Evolutionary conservation across 2,329 filamentous ascomycete genomes (phyloP).

Genomic region (Corynespora cassiicola): DNA sequence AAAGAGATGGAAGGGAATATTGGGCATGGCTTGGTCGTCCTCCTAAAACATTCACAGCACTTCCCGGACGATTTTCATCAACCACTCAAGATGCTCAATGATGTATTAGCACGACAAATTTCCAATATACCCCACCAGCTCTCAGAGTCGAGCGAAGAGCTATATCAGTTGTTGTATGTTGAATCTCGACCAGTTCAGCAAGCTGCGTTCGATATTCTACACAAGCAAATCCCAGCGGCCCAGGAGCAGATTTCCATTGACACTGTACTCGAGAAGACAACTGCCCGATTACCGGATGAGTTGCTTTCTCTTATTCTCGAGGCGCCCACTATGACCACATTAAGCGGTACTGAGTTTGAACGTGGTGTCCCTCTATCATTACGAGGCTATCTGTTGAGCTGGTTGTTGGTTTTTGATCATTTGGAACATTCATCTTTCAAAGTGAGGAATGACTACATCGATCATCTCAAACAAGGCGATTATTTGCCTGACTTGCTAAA

Average conservation of each 20-base stretch:
- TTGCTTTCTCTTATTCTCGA: conserved; percentile 83
- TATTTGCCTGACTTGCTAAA: conserved; percentile 74
- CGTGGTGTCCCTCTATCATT: conserved; percentile 71
- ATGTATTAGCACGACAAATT: conserved; percentile 73
- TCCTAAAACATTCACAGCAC: conserved; percentile 65
- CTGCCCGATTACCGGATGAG: conserved; percentile 80
- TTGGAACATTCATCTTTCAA: conserved; percentile 81
- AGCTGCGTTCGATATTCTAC: conserved; percentile 80
- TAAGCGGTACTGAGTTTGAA: conserved; percentile 70
- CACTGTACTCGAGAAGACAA: conserved; percentile 72
- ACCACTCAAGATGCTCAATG: conserved; percentile 77
- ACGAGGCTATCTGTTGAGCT: conserved; percentile 83
- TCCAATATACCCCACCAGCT: conserved; percentile 67
- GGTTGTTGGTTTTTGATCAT: conserved; percentile 89
- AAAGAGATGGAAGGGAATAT: conserved; percentile 64
- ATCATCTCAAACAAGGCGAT: conserved; percentile 77
- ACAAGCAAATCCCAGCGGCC: conserved; percentile 75
- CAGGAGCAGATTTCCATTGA: conserved; percentile 88
- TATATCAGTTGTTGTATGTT: conserved; percentile 79
- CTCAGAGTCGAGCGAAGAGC: conserved; percentile 68
- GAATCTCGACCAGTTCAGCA: conserved; percentile 78
- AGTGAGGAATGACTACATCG: conserved; percentile 80
- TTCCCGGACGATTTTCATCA: conserved; percentile 63
- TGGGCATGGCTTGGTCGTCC: conserved; percentile 64
- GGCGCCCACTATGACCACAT: conserved; percentile 72